Base-by-base conservation (phyloP, 441 rosid genomes). In the Erodium moschatum region DNA sequence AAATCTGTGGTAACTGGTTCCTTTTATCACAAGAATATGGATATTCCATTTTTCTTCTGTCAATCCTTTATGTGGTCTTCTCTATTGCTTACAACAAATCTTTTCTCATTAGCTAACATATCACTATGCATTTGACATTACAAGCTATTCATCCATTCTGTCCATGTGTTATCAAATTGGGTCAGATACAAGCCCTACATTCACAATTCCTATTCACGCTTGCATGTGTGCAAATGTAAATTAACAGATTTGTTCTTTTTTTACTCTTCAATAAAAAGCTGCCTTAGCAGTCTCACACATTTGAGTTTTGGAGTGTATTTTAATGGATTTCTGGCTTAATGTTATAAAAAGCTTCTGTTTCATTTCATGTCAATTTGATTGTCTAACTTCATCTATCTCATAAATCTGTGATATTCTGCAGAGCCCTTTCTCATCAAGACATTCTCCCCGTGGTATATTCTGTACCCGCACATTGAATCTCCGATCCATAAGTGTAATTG, bases 401-500 rank as follows among this genome's bases (percentile, higher is more conserved):
- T 38, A 63, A 20, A 70, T 42, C 13, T 52, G 46, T 54, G 33
- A 11, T 68, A 65, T 67, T 68, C 12, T 83, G 82, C 82, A 94
- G 96, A 88, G 89, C 83, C 96, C 96, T 72, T 81, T 81, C 75
- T 84, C 90, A 5, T 87, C 85, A 0, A 89, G 89, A 79, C 80
- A 83, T 78, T 91, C 96, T 67, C 85, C 97, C 73, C 86, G 91
- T 29, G 98, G 98, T 68, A 88, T 94, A 73, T 94, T 94, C 74
- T 91, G 98, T 78, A 94, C 85, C 75, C 90, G 97, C 66, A 89
- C 96, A 21, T 73, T 94, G 83, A 91, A 91, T 81, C 89, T 94
- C 27, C 89, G 97, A 67, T 94, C 98, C 60, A 91, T 94, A 62
- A 88, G 96, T 83, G 96, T 84, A 27, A 94, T 91, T 75, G 98